Conservation (phyloP, 257 asterid species). For the Schizonepeta tenuifolia region DNA sequence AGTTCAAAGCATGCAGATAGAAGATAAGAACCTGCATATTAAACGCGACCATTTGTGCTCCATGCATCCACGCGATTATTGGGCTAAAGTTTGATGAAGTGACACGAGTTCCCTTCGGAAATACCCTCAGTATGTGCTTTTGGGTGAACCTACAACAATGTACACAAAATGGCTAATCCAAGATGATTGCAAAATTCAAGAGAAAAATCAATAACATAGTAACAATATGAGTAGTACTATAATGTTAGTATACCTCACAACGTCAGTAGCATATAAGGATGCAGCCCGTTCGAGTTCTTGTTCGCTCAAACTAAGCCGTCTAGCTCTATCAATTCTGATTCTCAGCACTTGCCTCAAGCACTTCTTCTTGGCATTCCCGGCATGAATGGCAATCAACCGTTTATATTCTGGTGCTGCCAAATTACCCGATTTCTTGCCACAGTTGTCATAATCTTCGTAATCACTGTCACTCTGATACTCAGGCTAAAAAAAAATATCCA, state of each 20-base stretch:
- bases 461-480: constrained; percentile 52
- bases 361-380: constrained; percentile 85
- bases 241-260: constrained; percentile 56
- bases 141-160: constrained; percentile 68
- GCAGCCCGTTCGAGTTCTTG: constrained; percentile 77
- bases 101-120: constrained; percentile 86
- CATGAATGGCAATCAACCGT: constrained; percentile 84
- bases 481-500: neutral
- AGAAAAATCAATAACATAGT: neutral
- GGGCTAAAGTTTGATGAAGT: constrained; percentile 88
- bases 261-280: constrained; percentile 47
- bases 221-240: constrained; percentile 14
- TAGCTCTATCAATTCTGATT: constrained; percentile 52
- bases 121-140: constrained; percentile 73
- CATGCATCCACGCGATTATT: constrained; percentile 80
- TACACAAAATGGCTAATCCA: neutral
- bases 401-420: constrained; percentile 62
- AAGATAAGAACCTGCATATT: constrained; percentile 79
- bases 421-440: constrained; percentile 47
- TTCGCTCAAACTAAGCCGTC: constrained; percentile 88
- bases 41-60: constrained; percentile 98
- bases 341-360: constrained; percentile 66
- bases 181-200: neutral
- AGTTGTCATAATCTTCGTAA: constrained; percentile 57
- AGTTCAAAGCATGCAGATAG: neutral